phyloP scores from a whole-genome alignment of 768 basidiomycete species.

The Rhodotorula diobovata region DNA sequence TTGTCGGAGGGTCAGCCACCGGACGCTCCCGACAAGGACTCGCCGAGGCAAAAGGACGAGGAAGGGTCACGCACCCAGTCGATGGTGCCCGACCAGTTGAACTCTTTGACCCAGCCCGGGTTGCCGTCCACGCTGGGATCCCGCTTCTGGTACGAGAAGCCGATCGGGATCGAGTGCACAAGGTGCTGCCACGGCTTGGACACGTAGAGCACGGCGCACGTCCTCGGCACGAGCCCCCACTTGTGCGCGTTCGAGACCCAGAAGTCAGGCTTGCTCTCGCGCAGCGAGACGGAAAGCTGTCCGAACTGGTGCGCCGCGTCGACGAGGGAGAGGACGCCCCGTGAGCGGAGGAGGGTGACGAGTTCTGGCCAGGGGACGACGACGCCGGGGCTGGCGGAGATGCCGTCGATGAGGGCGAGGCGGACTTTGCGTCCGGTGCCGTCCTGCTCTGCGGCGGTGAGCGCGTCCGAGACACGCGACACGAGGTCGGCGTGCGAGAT shows the following conservation, averaged over 20 bases:
- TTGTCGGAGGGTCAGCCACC: too few species aligned
- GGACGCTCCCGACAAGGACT: too few species aligned
- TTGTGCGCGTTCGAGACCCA: slow-evolving; percentile 44
- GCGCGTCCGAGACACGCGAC: not conserved
- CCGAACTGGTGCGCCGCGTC: slow-evolving; percentile 51
- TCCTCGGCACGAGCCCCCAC: slow-evolving; percentile 37
- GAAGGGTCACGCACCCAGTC: slow-evolving; percentile 39
- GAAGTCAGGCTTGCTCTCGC: slow-evolving; percentile 45
- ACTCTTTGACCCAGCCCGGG: slow-evolving; percentile 8
- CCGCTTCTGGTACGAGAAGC: slow-evolving; percentile 1
- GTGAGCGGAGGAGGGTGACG: slow-evolving; percentile 44
- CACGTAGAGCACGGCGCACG: slow-evolving; percentile 36
- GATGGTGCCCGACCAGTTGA: slow-evolving; percentile 43
- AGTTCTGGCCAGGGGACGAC: slow-evolving; percentile 46
- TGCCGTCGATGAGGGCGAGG: slow-evolving; percentile 47
- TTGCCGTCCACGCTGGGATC: not conserved
- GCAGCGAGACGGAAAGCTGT: slow-evolving; percentile 47
- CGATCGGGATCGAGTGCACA: slow-evolving; percentile 30
- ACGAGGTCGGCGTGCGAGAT: slow-evolving; percentile 30
- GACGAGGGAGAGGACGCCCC: slow-evolving; percentile 45
- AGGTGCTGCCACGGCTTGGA: slow-evolving; percentile 27
- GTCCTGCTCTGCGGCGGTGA: slow-evolving; percentile 33
- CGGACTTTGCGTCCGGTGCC: slow-evolving; percentile 35
- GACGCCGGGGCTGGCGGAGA: slow-evolving; percentile 46
- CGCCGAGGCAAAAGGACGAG: too few species aligned